These are phyloP conservation scores for Hypoxylon trugodes DNA, from an alignment of 495 filamentous ascomycete species.

Conservation along the genomic window DNA sequence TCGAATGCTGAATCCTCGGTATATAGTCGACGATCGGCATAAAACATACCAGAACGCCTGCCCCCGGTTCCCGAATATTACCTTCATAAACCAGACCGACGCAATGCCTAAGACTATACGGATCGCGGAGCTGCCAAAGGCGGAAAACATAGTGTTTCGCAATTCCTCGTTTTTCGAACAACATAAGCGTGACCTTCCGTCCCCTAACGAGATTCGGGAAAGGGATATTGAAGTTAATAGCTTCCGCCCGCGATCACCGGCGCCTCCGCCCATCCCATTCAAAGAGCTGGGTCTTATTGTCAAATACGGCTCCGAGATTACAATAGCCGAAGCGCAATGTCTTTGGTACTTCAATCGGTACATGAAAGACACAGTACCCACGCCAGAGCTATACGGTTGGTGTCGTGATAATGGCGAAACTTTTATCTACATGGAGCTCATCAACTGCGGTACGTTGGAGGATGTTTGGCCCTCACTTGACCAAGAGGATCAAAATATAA, in stretches of 20 bases:
- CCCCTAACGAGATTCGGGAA: slow-evolving; percentile 6
- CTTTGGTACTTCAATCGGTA: slow-evolving; percentile 51
- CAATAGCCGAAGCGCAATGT: slow-evolving; percentile 53
- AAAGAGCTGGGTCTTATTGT: slow-evolving; percentile 52
- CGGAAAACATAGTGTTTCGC: slow-evolving; percentile 14
- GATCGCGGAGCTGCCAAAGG: slow-evolving; percentile 8
- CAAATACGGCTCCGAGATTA: slow-evolving; percentile 51
- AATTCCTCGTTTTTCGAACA: slow-evolving; percentile 11
- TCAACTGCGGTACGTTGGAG: slow-evolving; percentile 50
- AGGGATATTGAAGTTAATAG: not conserved
- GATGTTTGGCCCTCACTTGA: slow-evolving; percentile 49
- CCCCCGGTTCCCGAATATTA: no score
- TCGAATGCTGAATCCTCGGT: no score
- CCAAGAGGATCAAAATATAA: slow-evolving; percentile 41
- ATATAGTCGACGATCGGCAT: no score
- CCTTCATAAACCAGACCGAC: no score
- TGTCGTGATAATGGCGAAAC: slow-evolving; percentile 49
- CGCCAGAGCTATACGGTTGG: slow-evolving; percentile 60
- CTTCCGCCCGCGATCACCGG: slow-evolving; percentile 3
- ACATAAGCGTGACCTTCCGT: slow-evolving; percentile 1
- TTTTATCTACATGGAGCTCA: slow-evolving; percentile 61
- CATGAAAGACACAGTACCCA: slow-evolving; percentile 49
- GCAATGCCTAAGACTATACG: not conserved
- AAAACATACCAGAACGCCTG: no score
- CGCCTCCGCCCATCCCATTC: slow-evolving; percentile 31